These are phyloP conservation scores for Calonectria pauciramosa DNA, from an alignment of 2,329 filamentous ascomycete genomes.

Conservation along the genomic window DNA sequence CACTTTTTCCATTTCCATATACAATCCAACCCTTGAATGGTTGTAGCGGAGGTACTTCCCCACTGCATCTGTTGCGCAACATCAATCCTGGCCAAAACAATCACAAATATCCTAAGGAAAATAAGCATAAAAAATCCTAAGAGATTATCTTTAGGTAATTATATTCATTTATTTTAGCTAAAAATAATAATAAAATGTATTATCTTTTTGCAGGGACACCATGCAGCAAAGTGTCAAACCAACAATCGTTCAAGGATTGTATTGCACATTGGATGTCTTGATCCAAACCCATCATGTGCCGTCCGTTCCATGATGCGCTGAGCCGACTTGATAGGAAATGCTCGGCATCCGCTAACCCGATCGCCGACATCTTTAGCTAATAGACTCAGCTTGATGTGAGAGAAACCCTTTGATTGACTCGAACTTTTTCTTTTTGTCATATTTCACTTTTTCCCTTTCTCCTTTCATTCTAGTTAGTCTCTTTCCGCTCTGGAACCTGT, in stretches of 20 bases:
- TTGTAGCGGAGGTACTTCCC: no score
- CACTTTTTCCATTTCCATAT: neutral
- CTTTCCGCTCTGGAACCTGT: neutral
- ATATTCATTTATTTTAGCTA: no score
- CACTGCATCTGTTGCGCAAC: no score
- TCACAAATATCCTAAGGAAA: no score
- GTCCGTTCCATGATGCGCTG: neutral
- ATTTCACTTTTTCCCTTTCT: neutral
- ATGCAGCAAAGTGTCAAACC: no score
- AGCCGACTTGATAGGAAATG: neutral
- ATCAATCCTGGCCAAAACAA: no score
- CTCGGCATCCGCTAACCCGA: neutral
- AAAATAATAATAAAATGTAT: no score
- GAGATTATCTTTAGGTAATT: no score
- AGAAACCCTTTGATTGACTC: neutral
- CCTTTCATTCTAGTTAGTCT: neutral
- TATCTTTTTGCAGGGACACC: no score
- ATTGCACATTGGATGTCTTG: neutral
- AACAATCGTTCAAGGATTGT: no score
- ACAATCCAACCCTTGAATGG: no score
- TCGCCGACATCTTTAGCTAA: neutral
- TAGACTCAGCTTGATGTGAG: neutral
- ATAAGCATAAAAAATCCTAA: no score
- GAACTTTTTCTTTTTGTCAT: neutral
- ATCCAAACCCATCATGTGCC: neutral